Evolutionary conservation across 108 stramenopile species (phyloP).

Genomic region (Cylindrotheca fusiformis): DNA sequence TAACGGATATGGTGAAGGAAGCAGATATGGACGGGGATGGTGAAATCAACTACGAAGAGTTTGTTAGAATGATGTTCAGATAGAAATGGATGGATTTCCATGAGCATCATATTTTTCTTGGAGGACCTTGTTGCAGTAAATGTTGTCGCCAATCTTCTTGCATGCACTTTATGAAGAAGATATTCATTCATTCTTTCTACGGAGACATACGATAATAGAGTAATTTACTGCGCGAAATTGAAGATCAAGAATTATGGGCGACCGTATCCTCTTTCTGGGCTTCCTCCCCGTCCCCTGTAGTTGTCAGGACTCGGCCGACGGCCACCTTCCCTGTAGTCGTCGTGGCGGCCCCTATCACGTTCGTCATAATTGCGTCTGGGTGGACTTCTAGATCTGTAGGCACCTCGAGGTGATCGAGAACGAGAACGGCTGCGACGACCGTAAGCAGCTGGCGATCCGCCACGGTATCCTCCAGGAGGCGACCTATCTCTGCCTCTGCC

Average conservation of each 20-base stretch:
- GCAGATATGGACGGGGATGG: constrained; percentile 98
- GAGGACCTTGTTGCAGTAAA: constrained; percentile 1
- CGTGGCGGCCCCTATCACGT: constrained; percentile 25
- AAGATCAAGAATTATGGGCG: too few species aligned
- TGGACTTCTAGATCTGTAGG: constrained; percentile 40
- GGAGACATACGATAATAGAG: too few species aligned
- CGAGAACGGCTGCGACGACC: constrained; percentile 38
- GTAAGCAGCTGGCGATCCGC: constrained; percentile 25
- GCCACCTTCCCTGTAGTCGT: constrained; percentile 20
- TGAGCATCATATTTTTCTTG: constrained; percentile 15
- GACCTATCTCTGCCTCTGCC: constrained; percentile 13
- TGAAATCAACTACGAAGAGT: constrained; percentile 40
- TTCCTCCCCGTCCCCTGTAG: constrained; percentile 21
- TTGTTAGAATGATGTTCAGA: constrained; percentile 41
- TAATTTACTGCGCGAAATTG: too few species aligned
- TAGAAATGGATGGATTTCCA: constrained; percentile 27
- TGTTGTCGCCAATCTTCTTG: background rate
- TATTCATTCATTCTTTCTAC: too few species aligned
- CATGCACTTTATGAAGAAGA: too few species aligned
- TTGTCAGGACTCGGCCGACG: constrained; percentile 18
- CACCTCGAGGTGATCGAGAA: constrained; percentile 20
- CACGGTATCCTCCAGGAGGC: constrained; percentile 22
- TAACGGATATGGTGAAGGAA: constrained; percentile 99
- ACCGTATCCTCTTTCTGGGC: constrained; percentile 6
- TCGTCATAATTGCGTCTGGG: constrained; percentile 35